Base-by-base conservation (phyloP, 805 yeast species). In the Crinitomyces ghanaensis region DNA sequence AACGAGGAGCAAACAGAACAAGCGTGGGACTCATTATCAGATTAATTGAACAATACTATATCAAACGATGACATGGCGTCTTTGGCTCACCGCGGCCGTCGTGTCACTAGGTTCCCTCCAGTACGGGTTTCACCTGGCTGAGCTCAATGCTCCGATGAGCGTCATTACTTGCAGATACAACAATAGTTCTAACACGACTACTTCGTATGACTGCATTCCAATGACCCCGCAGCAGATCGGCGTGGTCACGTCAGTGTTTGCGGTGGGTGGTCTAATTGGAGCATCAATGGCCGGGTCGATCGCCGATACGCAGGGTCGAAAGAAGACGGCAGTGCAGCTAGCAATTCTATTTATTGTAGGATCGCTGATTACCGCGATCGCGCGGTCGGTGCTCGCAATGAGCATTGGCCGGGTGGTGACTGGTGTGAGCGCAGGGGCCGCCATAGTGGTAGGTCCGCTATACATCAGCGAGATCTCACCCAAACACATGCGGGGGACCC, bases 61-160 rank as follows among this genome's bases (percentile, higher is more conserved):
- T n/a, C n/a, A n/a, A n/a, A n/a, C n/a, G n/a, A n/a, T n/a, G n/a
- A n/a, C n/a, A n/a, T n/a, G n/a, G n/a, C n/a, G n/a, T n/a, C n/a
- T n/a, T n/a, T n/a, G n/a, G n/a, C 19, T 27, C n/a, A 37, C 41
- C 14, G 49, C 43, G 7, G 49, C 66, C 1, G 72, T 80, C 8
- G 73, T 77, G 4, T 80, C 93, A 44, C 49, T 84, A 16, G 85
- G 86, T 2, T 72, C 93, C 2, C 62, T 86, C 8, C 96, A 85
- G 54, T 91, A 78, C 54, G 98, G 98, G 1, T 84, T 81, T 54
- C 97, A 91, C 53, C 77, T 88, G 57, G 78, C 95, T 1, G 96
- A 86, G 54, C 65, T 88, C 52, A 88, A 88, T 57, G 93, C 95
- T 5, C 95, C 96, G 0, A 80, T 79, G 37, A 66, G 69, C 9